Conservation (phyloP, 2,329 filamentous ascomycete species). For the Diplocarpon rosae region DNA sequence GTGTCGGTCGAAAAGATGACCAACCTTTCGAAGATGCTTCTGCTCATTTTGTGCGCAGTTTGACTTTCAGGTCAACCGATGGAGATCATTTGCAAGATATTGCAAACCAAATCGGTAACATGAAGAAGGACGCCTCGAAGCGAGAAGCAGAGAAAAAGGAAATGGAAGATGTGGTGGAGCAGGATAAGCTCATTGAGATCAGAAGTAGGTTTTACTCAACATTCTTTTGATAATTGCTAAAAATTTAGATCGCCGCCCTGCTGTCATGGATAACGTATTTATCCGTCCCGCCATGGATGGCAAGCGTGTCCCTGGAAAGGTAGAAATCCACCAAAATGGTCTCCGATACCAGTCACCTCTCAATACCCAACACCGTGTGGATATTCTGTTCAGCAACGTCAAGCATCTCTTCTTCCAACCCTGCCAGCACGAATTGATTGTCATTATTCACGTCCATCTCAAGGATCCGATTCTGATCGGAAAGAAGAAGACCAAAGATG, state of each 20-base stretch:
- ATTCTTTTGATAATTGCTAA: conserved; percentile 29
- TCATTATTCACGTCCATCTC: conserved; percentile 94
- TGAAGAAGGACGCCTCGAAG: conserved; percentile 86
- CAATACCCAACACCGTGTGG: conserved; percentile 71
- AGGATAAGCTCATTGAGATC: conserved; percentile 93
- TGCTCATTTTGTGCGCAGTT: conserved; percentile 88
- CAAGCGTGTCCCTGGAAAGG: conserved; percentile 88
- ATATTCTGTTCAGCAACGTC: conserved; percentile 95
- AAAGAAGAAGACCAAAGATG: conserved; percentile 96
- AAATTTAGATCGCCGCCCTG: conserved; percentile 66
- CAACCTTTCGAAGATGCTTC: conserved; percentile 95
- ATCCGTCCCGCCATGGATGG: conserved; percentile 92
- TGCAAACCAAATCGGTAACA: conserved; percentile 83
- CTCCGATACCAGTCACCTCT: conserved; percentile 82
- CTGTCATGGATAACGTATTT: conserved; percentile 86
- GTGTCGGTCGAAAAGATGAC: conserved; percentile 93
- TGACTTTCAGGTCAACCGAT: conserved; percentile 90
- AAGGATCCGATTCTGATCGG: conserved; percentile 98
- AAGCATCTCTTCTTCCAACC: conserved; percentile 99
- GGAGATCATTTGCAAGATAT: conserved; percentile 84
- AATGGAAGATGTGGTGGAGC: conserved; percentile 97
- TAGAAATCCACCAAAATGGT: conserved; percentile 98
- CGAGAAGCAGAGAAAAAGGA: conserved; percentile 99
- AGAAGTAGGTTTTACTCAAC: conserved; percentile 52
- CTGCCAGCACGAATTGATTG: conserved; percentile 89